phyloP scores from a whole-genome alignment of 805 yeast species.

The Yarrowia hollandica region DNA sequence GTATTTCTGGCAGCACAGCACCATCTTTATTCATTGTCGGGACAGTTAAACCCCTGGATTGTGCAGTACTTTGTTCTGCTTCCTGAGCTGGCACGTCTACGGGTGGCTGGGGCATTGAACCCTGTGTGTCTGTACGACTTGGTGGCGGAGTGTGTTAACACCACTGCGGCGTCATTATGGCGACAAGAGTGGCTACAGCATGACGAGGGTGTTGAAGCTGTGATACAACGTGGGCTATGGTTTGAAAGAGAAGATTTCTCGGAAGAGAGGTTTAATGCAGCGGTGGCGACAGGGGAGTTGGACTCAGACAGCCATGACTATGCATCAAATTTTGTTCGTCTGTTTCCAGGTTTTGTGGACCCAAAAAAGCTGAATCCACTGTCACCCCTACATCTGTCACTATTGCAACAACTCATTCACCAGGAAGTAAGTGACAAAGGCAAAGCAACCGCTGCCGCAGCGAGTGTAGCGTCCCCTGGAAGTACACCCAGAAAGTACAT shows the following conservation, averaged over 20 bases:
- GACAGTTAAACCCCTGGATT: slow-evolving; percentile 4
- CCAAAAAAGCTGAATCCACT: background rate
- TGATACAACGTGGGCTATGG: slow-evolving; percentile 11
- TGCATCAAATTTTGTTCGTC: slow-evolving; percentile 3
- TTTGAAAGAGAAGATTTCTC: background rate
- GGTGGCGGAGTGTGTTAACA: slow-evolving; percentile 12
- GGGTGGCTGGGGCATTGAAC: background rate
- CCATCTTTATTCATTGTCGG: slow-evolving; percentile 14
- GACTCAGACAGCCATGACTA: background rate
- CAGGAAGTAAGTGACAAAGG: slow-evolving; percentile 13
- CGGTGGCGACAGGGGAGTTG: background rate
- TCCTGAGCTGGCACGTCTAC: background rate
- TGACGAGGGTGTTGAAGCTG: background rate
- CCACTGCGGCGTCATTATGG: background rate
- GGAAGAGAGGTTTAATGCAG: background rate
- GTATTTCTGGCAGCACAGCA: slow-evolving; percentile 11
- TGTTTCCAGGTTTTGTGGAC: background rate
- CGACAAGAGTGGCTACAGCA: background rate
- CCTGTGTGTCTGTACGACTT: background rate
- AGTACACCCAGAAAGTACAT: background rate
- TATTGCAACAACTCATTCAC: background rate
- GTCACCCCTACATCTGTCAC: background rate
- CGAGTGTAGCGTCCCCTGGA: background rate
- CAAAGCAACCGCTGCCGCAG: background rate
- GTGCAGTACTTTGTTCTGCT: slow-evolving; percentile 6